Evolutionary conservation across 2,329 filamentous ascomycete species (phyloP).

Genomic region (Coniochaeta prunicola): DNA sequence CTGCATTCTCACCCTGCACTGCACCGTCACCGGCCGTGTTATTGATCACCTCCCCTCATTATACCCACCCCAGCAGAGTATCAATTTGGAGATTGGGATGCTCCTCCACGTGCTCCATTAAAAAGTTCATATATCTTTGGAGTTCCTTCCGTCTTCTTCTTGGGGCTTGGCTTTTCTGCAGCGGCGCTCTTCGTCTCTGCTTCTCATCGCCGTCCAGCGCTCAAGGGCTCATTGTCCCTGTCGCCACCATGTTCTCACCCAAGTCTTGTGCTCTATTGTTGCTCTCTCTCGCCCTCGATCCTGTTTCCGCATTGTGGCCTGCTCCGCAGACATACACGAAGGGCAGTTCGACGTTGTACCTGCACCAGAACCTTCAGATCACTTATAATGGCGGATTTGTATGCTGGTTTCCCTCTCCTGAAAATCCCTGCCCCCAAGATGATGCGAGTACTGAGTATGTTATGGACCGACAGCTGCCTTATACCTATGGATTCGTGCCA

Average conservation of each 20-base stretch:
- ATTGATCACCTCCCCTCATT: not conserved
- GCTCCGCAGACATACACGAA: conserved; percentile 42
- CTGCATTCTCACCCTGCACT: not conserved
- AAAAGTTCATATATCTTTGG: not conserved
- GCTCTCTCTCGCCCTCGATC: conserved; percentile 30
- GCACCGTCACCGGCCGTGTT: conserved; percentile 1
- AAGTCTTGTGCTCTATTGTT: conserved; percentile 24
- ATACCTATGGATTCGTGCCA: conserved; percentile 36
- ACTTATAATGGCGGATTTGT: conserved; percentile 53
- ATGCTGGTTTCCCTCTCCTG: conserved; percentile 32
- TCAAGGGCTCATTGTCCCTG: not conserved
- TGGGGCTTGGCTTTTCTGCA: not conserved
- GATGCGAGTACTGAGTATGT: conserved; percentile 24
- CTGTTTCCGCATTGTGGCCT: conserved; percentile 51
- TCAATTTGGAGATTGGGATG: conserved; percentile 2
- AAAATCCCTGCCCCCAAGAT: conserved; percentile 12
- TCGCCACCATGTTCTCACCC: conserved; percentile 14
- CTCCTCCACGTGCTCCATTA: not conserved
- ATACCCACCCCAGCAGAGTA: not conserved
- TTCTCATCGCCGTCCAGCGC: not conserved
- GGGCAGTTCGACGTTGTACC: conserved; percentile 45
- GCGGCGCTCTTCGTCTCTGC: not conserved
- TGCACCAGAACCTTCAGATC: conserved; percentile 42
- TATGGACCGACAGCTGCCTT: conserved; percentile 36
- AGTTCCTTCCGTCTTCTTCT: not conserved